A percentile compares a stretch with the other conserved stretches of the same genome.
Conservation (phyloP, 306 rosid species). For the Comarum palustre region DNA sequence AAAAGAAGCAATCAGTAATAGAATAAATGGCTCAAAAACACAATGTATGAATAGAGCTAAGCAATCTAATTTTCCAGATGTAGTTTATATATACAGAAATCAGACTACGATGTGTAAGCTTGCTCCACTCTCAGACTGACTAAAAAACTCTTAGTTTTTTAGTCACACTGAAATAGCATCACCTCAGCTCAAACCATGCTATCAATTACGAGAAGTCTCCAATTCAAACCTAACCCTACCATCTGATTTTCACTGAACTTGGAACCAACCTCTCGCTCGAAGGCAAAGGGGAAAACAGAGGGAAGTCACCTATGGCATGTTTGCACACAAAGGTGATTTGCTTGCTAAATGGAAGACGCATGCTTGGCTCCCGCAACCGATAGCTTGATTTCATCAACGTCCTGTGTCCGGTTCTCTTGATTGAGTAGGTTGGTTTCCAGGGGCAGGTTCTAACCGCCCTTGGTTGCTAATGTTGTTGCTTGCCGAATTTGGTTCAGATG, state of each 20-base stretch:
- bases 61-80: not conserved
- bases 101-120: not conserved
- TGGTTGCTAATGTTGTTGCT: conserved; percentile 33
- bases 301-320: conserved; percentile 21
- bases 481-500: conserved; percentile 18
- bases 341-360: conserved; percentile 24
- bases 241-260: conserved; percentile 12
- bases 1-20: not conserved
- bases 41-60: not conserved
- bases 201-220: conserved; percentile 15
- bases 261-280: conserved; percentile 12
- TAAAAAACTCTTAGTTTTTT: conserved; percentile 1
- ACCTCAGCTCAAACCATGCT: not conserved
- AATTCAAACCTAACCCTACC: conserved; percentile 19
- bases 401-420: conserved; percentile 46
- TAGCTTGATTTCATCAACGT: conserved; percentile 26
- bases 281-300: not conserved
- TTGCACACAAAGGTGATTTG: not conserved
- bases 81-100: conserved; percentile 9
- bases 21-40: conserved; percentile 5
- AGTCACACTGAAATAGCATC: conserved; percentile 10
- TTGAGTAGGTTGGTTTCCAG: conserved; percentile 27
- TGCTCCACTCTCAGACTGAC: conserved; percentile 3
- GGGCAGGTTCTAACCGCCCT: conserved; percentile 27
- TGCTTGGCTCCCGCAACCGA: conserved; percentile 21